Evolutionary conservation across 495 filamentous ascomycete species (phyloP).

Genomic region (Trichoderma asperelloides): DNA sequence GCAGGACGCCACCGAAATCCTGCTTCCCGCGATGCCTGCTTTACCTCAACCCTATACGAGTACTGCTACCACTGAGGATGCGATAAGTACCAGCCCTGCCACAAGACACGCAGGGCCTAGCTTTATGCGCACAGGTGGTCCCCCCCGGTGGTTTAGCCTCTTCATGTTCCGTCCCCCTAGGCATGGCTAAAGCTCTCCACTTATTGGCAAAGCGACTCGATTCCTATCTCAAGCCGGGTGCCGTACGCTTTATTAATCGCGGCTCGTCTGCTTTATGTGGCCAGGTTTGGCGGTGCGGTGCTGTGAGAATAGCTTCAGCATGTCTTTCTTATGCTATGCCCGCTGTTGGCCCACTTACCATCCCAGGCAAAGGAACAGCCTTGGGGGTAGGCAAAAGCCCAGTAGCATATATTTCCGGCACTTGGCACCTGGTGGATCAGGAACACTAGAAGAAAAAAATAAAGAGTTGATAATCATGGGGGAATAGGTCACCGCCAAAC

Average conservation of each 20-base stretch:
- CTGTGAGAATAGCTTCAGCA: background rate
- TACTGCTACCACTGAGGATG: background rate
- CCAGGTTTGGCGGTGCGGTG: background rate
- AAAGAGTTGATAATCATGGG: background rate
- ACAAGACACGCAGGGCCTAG: background rate
- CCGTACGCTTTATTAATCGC: background rate
- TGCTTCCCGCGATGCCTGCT: background rate
- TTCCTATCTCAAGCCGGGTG: background rate
- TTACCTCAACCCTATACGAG: background rate
- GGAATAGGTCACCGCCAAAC: constrained; percentile 1
- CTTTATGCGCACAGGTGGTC: background rate
- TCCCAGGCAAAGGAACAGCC: background rate
- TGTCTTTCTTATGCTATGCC: background rate
- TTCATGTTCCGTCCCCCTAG: background rate
- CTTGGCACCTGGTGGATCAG: background rate
- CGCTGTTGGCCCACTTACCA: background rate
- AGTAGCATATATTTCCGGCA: background rate
- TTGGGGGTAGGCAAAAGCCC: background rate
- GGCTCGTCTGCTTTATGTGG: background rate
- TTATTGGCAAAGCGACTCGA: background rate
- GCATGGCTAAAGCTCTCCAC: background rate
- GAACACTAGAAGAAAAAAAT: background rate
- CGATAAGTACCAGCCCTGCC: background rate
- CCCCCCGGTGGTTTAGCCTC: background rate
- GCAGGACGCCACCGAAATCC: background rate